A percentile compares a stretch with the other conserved stretches of the same genome.
These are phyloP conservation scores for Talaromyces albobiverticillius DNA, from an alignment of 2,329 filamentous ascomycete species.

Conservation along the genomic window DNA sequence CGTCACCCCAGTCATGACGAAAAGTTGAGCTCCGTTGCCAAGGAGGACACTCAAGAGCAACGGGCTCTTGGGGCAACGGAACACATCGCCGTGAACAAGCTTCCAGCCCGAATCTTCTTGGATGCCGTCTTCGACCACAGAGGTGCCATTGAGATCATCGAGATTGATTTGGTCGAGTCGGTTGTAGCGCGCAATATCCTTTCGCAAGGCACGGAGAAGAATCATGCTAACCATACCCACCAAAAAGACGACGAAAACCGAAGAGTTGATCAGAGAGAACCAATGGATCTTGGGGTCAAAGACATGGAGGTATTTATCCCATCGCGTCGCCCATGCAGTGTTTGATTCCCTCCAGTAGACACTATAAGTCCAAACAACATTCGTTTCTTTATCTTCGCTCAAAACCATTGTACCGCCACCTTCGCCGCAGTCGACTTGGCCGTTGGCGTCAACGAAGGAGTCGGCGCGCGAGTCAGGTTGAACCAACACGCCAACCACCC, in stretches of 20 bases:
- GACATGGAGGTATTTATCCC: slow-evolving; percentile 98
- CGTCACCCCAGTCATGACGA: slow-evolving; percentile 95
- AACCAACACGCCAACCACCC: slow-evolving; percentile 90
- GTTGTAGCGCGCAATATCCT: slow-evolving; percentile 97
- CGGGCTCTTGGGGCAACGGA: slow-evolving; percentile 79
- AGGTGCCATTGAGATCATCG: slow-evolving; percentile 80
- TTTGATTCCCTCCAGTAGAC: slow-evolving; percentile 81
- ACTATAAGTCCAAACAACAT: slow-evolving; percentile 85
- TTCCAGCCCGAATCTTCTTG: slow-evolving; percentile 99
- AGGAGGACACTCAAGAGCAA: slow-evolving; percentile 82
- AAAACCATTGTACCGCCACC: slow-evolving; percentile 61
- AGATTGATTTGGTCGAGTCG: slow-evolving; percentile 85
- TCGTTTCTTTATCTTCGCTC: slow-evolving; percentile 59
- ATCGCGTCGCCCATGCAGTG: slow-evolving; percentile 92
- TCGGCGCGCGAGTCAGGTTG: slow-evolving; percentile 71
- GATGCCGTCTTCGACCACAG: slow-evolving; percentile 80
- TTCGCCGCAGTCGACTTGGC: slow-evolving; percentile 62
- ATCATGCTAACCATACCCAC: slow-evolving; percentile 92
- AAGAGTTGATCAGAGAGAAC: slow-evolving; percentile 96
- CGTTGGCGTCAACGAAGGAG: slow-evolving; percentile 48
- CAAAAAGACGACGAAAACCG: slow-evolving; percentile 89
- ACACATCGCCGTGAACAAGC: slow-evolving; percentile 94
- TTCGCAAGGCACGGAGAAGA: slow-evolving; percentile 79
- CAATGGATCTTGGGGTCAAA: slow-evolving; percentile 98
- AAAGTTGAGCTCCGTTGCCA: slow-evolving; percentile 91